These are phyloP conservation scores for Teunomyces kruisii DNA, from an alignment of 805 yeast genomes.

Conservation along the genomic window DNA sequence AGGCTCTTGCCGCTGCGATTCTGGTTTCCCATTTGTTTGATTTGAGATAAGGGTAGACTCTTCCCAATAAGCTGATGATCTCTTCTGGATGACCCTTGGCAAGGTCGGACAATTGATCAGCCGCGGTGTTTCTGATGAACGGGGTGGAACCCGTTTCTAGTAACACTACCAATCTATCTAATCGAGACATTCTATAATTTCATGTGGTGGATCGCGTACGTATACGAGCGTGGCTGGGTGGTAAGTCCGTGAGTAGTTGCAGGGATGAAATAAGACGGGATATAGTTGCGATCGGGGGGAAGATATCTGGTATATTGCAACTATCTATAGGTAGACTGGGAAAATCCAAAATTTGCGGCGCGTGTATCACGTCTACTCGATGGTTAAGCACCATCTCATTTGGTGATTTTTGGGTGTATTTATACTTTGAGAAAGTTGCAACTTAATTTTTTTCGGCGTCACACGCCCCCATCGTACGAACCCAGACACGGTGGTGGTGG, in stretches of 20 bases:
- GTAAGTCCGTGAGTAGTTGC: too few species aligned
- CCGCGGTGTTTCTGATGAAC: constrained; percentile 92
- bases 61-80: constrained; percentile 71
- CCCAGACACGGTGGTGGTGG: neutral
- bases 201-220: constrained; percentile 2
- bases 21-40: constrained; percentile 94
- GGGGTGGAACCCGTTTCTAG: constrained; percentile 95
- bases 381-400: constrained; percentile 1
- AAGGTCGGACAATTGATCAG: constrained; percentile 91
- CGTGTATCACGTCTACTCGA: constrained; percentile 1
- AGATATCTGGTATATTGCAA: neutral
- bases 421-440: constrained; percentile 13
- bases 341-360: constrained; percentile 1
- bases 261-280: too few species aligned
- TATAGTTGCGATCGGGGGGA: neutral
- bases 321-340: neutral
- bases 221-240: too few species aligned
- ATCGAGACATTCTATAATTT: constrained; percentile 40
- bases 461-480: constrained; percentile 4
- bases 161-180: constrained; percentile 56
- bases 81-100: constrained; percentile 96
- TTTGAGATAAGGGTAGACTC: constrained; percentile 87
- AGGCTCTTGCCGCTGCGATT: constrained; percentile 89
- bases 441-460: constrained; percentile 2
- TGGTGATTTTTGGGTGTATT: constrained; percentile 17